Evolutionary conservation across 148 eudicot genomes (phyloP), one percentile per base, ranked within the genome.

Genomic region (Vaccinium darrowii): DNA sequence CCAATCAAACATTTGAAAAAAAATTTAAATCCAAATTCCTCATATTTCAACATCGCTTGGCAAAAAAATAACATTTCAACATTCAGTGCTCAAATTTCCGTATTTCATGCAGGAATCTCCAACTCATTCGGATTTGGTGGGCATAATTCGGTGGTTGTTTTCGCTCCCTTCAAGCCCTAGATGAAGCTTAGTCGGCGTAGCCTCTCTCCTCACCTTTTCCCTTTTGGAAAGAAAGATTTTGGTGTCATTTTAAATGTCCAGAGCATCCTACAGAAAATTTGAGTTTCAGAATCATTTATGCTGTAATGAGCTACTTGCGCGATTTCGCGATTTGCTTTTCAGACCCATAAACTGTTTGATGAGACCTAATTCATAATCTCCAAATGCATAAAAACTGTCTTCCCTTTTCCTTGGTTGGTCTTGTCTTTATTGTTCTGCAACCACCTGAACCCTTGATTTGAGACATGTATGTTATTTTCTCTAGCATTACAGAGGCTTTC

Each of bases 91-190:
- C 21, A 21, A 71, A 63, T 1, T 43, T 76, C 83, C 51, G 13
- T 50, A 77, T 65, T 83, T 72, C 16, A 2, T 86, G 90, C 93
- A 92, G 84, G 47, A 65, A 91, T 92, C 73, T 91, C 94, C 54
- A 92, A 92, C 85, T 88, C 94, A 56, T 92, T 91, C 62, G 94
- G 93, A 52, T 92, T 92, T 79, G 94, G 93, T 14, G 93, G 93
- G 63, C 93, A 91, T 65, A 92, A 92, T 62, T 88, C 91, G 0
- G 94, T 92, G 54, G 92, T 91, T 73, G 94, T 85, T 43, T 92
- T 92, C 65, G 86, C 94, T 78, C 90, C 92, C 21, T 91, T 86
- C 81, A 88, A 65, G 80, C 92, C 91, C 23, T 90, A 72, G 85
- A 83, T 18, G 19, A 53, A 86, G 83, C 27, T 19, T 49, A 79